Evolutionary conservation across 2,329 filamentous ascomycete genomes (phyloP).

Genomic region (Cordyceps cateniannulata): DNA sequence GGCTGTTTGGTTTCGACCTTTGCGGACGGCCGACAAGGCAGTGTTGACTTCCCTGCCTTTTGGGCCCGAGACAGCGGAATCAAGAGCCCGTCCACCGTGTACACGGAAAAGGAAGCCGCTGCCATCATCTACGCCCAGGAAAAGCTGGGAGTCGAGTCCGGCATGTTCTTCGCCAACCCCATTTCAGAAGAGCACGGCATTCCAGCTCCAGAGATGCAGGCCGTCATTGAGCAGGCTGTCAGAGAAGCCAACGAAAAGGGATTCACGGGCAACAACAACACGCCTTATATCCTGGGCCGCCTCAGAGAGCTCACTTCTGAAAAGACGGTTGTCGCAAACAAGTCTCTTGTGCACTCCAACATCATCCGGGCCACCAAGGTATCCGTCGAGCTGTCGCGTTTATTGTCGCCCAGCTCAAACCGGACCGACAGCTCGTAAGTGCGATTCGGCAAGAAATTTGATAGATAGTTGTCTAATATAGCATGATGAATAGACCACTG

Average conservation of each 20-base stretch:
- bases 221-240: constrained; percentile 62
- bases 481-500: constrained; percentile 22
- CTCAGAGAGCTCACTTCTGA: constrained; percentile 73
- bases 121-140: constrained; percentile 81
- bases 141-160: constrained; percentile 64
- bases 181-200: constrained; percentile 67
- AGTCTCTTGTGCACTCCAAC: constrained; percentile 50
- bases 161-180: constrained; percentile 83
- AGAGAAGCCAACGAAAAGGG: constrained; percentile 58
- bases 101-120: constrained; percentile 75
- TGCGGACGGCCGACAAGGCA: constrained; percentile 66
- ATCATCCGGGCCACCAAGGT: constrained; percentile 49
- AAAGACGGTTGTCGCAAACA: constrained; percentile 68
- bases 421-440: constrained; percentile 31
- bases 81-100: constrained; percentile 68
- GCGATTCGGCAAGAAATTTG: constrained; percentile 17
- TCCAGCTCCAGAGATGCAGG: constrained; percentile 62
- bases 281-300: constrained; percentile 72
- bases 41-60: constrained; percentile 85
- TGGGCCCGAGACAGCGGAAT: constrained; percentile 84
- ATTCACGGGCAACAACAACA: constrained; percentile 69
- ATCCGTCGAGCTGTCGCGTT: constrained; percentile 44
- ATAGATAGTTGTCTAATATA: constrained; percentile 30
- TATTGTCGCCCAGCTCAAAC: constrained; percentile 29
- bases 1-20: constrained; percentile 85